These are phyloP conservation scores for Trichoderma sp. DNA, from an alignment of 2,329 filamentous ascomycete genomes.

Conservation along the genomic window DNA sequence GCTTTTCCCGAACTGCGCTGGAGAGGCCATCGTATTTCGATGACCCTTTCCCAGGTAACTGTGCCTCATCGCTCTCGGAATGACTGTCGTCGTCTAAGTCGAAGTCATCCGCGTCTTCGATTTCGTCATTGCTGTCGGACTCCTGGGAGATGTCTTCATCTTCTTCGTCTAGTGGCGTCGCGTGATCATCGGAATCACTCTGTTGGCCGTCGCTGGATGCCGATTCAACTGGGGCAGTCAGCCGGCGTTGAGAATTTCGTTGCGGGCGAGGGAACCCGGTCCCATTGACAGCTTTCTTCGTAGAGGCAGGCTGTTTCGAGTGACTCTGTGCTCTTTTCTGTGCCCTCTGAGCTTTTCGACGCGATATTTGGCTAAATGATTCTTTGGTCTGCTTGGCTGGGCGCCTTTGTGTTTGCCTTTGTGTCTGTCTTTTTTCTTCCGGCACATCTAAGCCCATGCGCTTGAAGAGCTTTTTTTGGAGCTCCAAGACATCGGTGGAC, in stretches of 20 bases:
- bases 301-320: conserved; percentile 9
- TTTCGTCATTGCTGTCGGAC: not conserved
- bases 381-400: conserved; percentile 20
- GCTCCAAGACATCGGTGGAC: conserved; percentile 30
- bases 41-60: not conserved
- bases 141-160: not conserved
- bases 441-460: conserved; percentile 36
- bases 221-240: not conserved
- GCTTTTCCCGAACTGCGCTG: conserved; percentile 43
- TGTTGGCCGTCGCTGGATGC: not conserved
- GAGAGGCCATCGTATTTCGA: conserved; percentile 18
- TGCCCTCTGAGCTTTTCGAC: conserved; percentile 62
- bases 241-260: not conserved
- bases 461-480: conserved; percentile 39
- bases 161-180: not conserved
- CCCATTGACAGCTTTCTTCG: not conserved
- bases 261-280: not conserved
- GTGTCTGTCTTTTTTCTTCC: conserved; percentile 18
- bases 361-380: conserved; percentile 54
- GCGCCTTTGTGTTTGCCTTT: conserved; percentile 10
- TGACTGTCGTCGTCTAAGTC: conserved; percentile 24
- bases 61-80: conserved; percentile 24
- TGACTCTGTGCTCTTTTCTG: conserved; percentile 52
- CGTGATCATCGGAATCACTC: conserved; percentile 22
- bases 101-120: conserved; percentile 28